phyloP scores from a whole-genome alignment of 2,329 filamentous ascomycete species.

The Berkeleyomyces rouxiae region DNA sequence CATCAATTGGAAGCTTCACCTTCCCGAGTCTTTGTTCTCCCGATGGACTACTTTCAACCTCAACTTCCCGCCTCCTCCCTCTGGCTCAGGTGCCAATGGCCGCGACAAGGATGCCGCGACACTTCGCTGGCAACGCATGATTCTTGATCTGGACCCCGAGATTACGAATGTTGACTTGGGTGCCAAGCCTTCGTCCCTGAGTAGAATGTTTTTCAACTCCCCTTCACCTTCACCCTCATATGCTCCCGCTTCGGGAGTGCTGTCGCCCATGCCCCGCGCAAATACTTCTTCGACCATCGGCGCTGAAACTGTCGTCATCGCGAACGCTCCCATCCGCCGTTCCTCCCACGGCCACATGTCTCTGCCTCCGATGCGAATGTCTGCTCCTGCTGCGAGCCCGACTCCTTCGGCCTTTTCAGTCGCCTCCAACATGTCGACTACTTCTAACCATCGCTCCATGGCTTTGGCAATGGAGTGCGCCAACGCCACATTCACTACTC shows the following conservation, averaged over 20 bases:
- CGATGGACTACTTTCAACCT: slow-evolving; percentile 88
- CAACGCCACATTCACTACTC: slow-evolving; percentile 20
- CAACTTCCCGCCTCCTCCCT: slow-evolving; percentile 61
- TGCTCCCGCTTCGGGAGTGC: neutral
- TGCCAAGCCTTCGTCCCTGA: neutral
- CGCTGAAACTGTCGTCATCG: neutral
- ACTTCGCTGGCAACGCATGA: slow-evolving; percentile 39
- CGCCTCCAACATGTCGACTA: slow-evolving; percentile 37
- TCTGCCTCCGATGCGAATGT: slow-evolving; percentile 33
- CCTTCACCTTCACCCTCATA: neutral
- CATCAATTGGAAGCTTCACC: slow-evolving; percentile 89
- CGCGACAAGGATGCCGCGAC: slow-evolving; percentile 18
- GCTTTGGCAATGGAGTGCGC: slow-evolving; percentile 42
- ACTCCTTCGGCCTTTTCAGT: slow-evolving; percentile 39
- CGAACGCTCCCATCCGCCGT: slow-evolving; percentile 24
- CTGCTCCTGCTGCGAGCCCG: slow-evolving; percentile 38
- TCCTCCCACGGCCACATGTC: slow-evolving; percentile 19
- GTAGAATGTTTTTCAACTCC: neutral
- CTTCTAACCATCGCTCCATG: slow-evolving; percentile 26
- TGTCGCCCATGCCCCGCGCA: slow-evolving; percentile 1
- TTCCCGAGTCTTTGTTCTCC: slow-evolving; percentile 74
- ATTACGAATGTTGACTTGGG: slow-evolving; percentile 37
- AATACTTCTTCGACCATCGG: neutral
- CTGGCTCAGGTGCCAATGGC: slow-evolving; percentile 33
- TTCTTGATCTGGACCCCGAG: slow-evolving; percentile 38